Percentiles rank a stretch among this genome's conserved stretches.
Evolutionary conservation across 306 rosid genomes (phyloP).

Genomic region (Sechiopsis laciniata): DNA sequence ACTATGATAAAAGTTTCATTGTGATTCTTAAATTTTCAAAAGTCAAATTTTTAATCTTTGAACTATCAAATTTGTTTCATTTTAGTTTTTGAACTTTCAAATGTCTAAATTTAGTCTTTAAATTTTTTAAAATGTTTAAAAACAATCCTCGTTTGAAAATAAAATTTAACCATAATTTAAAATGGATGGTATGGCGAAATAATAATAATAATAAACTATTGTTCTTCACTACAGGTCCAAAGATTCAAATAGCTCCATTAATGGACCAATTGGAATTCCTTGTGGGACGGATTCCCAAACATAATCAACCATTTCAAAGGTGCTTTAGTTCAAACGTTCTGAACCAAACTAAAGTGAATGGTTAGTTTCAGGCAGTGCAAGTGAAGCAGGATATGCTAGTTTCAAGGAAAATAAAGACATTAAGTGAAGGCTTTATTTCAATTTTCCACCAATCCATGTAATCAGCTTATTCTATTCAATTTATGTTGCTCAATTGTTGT

Average conservation of each 20-base stretch:
- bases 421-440: constrained; percentile 48
- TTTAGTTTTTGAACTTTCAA: no score
- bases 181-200: no score
- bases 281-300: constrained; percentile 33
- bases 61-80: no score
- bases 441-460: constrained; percentile 23
- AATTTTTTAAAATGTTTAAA: no score
- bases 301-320: constrained; percentile 30
- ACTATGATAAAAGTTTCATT: no score
- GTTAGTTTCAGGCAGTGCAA: constrained; percentile 25
- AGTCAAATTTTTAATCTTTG: no score
- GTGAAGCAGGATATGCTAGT: constrained; percentile 36
- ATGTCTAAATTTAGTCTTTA: no score
- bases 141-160: no score
- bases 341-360: constrained; percentile 32
- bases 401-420: constrained; percentile 59
- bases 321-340: constrained; percentile 51
- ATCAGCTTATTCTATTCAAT: neutral
- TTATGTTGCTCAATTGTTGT: neutral
- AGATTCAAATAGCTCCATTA: constrained; percentile 21
- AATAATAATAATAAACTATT: no score
- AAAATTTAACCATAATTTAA: no score
- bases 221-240: constrained; percentile 41
- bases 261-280: constrained; percentile 23
- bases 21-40: no score